A percentile compares a stretch with the other conserved stretches of the same genome.
phyloP scores from a whole-genome alignment of 148 eudicot genomes.

The Rhododendron mucronatum region DNA sequence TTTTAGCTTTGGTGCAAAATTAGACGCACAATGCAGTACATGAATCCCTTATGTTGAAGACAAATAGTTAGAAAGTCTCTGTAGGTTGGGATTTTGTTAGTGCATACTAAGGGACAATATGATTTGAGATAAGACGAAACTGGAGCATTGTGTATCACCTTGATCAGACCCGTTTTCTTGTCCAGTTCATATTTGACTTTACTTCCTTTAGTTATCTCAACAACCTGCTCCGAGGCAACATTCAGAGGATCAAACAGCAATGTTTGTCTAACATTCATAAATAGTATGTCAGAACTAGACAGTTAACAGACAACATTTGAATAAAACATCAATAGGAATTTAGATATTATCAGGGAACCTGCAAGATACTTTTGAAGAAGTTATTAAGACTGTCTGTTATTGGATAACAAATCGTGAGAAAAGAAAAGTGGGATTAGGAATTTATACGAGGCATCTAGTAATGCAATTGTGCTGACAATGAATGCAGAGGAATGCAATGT shows the following conservation, averaged over 20 bases:
- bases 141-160: conserved; percentile 31
- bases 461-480: neutral
- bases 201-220: conserved; percentile 84
- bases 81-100: neutral
- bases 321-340: neutral
- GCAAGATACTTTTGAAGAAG: neutral
- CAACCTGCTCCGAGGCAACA: conserved; percentile 38
- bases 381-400: neutral
- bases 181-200: conserved; percentile 96
- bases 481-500: neutral
- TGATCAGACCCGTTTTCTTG: conserved; percentile 85
- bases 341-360: neutral
- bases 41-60: neutral
- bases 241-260: neutral
- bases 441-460: neutral
- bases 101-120: neutral
- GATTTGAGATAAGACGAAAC: neutral
- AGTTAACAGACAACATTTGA: conserved; percentile 3
- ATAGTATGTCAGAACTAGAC: neutral
- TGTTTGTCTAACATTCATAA: neutral
- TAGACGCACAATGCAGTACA: neutral
- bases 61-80: neutral
- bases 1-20: neutral
- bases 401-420: neutral
- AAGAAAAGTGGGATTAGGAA: neutral